These are phyloP conservation scores for Skeletonema grethae DNA, from an alignment of 108 stramenopile species.

Conservation along the genomic window DNA sequence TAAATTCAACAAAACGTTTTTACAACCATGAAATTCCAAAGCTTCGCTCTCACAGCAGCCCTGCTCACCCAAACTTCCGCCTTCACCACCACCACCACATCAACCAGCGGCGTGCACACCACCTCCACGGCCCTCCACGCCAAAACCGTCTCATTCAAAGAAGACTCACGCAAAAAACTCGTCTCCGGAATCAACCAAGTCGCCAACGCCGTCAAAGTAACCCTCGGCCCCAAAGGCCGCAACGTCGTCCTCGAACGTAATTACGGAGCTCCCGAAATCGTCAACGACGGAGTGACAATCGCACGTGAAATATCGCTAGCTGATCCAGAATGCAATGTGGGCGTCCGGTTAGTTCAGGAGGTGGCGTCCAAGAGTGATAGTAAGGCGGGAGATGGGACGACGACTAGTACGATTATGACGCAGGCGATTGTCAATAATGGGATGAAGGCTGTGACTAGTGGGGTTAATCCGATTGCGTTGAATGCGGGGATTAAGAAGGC, in stretches of 20 bases:
- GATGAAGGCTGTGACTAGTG: constrained; percentile 90
- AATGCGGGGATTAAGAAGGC: constrained; percentile 90
- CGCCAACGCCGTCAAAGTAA: constrained; percentile 97
- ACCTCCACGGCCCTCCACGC: constrained; percentile 43
- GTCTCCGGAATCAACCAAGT: constrained; percentile 94
- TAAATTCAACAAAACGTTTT: too few species aligned
- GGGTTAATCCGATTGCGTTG: constrained; percentile 93
- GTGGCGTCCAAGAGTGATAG: constrained; percentile 94
- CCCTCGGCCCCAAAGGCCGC: constrained; percentile 96
- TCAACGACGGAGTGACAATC: constrained; percentile 97
- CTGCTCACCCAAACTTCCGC: too few species aligned
- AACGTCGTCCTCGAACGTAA: constrained; percentile 96
- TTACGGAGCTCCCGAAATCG: constrained; percentile 97
- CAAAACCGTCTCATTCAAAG: constrained; percentile 88
- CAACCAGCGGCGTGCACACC: not conserved
- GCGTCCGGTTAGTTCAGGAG: constrained; percentile 92
- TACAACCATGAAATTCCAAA: too few species aligned
- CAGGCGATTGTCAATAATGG: constrained; percentile 97
- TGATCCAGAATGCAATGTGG: constrained; percentile 94
- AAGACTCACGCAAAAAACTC: constrained; percentile 87
- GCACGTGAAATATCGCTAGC: constrained; percentile 85
- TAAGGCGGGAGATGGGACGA: constrained; percentile 98
- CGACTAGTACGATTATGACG: constrained; percentile 95
- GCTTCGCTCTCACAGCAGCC: too few species aligned
- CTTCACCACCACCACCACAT: too few species aligned